These are phyloP conservation scores for Medicago arabica DNA, from an alignment of 306 rosid genomes.

Conservation along the genomic window DNA sequence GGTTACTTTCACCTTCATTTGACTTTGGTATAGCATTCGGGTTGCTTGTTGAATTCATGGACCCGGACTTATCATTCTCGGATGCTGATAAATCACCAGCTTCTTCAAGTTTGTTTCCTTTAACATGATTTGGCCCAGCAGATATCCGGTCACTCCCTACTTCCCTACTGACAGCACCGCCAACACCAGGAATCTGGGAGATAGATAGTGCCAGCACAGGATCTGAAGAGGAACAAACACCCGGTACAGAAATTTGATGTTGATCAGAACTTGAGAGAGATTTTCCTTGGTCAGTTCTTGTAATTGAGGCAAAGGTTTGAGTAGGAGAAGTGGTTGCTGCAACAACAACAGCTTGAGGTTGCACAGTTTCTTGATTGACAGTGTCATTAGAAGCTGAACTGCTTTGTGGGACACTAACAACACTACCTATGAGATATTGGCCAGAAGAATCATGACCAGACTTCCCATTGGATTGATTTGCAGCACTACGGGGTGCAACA, in stretches of 20 bases:
- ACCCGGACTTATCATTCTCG: slow-evolving; percentile 45
- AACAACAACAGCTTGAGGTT: slow-evolving; percentile 47
- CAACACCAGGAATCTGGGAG: slow-evolving; percentile 36
- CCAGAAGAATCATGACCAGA: slow-evolving; percentile 43
- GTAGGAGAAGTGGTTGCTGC: slow-evolving; percentile 48
- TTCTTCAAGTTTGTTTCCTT: slow-evolving; percentile 47
- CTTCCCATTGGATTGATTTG: slow-evolving; percentile 62
- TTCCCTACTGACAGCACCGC: slow-evolving; percentile 45
- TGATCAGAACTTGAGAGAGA: slow-evolving; percentile 45
- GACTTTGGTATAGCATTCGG: slow-evolving; percentile 41
- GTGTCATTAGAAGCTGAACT: slow-evolving; percentile 41
- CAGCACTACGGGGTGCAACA: slow-evolving; percentile 50
- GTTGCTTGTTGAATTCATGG: slow-evolving; percentile 36
- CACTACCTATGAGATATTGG: slow-evolving; percentile 44
- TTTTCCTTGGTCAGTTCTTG: slow-evolving; percentile 39
- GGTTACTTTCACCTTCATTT: slow-evolving; percentile 45
- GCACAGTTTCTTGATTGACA: slow-evolving; percentile 47
- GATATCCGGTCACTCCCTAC: slow-evolving; percentile 45
- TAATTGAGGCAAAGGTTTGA: slow-evolving; percentile 40
- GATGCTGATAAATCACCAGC: slow-evolving; percentile 48
- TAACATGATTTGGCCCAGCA: slow-evolving; percentile 47
- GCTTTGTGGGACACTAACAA: slow-evolving; percentile 39
- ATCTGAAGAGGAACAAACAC: slow-evolving; percentile 53
- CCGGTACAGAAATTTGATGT: slow-evolving; percentile 46
- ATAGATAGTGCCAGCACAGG: slow-evolving; percentile 48